Evolutionary conservation across 129 eudicot species (phyloP).

Genomic region (Heracleum sosnowskyi): DNA sequence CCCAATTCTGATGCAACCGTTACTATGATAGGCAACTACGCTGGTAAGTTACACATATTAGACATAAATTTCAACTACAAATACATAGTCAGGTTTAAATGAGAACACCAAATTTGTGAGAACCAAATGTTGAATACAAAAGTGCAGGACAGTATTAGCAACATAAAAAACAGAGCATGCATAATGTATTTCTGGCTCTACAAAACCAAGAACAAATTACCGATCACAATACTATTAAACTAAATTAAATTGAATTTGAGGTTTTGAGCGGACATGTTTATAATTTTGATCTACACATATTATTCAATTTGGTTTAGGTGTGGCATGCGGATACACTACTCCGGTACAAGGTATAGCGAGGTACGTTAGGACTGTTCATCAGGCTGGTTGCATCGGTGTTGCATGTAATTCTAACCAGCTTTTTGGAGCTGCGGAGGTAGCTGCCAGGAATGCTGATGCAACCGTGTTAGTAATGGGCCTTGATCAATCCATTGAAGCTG

Average conservation of each 20-base stretch:
- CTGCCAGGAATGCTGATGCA: constrained; percentile 83
- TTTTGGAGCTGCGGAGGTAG: constrained; percentile 69
- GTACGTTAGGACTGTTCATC: constrained; percentile 65
- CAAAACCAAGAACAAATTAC: neutral
- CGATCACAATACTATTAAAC: neutral
- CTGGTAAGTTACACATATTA: constrained; percentile 35
- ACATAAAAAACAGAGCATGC: neutral
- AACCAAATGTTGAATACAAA: neutral
- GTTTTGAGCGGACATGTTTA: neutral
- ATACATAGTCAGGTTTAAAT: neutral
- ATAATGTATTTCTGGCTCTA: neutral
- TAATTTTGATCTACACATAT: neutral
- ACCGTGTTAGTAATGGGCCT: constrained; percentile 82
- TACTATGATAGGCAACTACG: constrained; percentile 96
- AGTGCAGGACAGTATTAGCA: neutral
- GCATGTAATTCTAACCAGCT: constrained; percentile 41
- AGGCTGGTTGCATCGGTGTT: constrained; percentile 62
- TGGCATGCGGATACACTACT: constrained; percentile 71
- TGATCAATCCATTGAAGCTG: constrained; percentile 85
- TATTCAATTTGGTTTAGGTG: constrained; percentile 25
- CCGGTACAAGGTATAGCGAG: constrained; percentile 85
- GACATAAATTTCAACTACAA: neutral
- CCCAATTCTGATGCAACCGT: constrained; percentile 90
- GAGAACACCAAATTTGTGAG: neutral
- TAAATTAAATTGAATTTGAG: neutral